Evolutionary conservation across 2,329 filamentous ascomycete genomes (phyloP), one percentile per base, ranked within the genome.

Genomic region (Penicillium palitans): DNA sequence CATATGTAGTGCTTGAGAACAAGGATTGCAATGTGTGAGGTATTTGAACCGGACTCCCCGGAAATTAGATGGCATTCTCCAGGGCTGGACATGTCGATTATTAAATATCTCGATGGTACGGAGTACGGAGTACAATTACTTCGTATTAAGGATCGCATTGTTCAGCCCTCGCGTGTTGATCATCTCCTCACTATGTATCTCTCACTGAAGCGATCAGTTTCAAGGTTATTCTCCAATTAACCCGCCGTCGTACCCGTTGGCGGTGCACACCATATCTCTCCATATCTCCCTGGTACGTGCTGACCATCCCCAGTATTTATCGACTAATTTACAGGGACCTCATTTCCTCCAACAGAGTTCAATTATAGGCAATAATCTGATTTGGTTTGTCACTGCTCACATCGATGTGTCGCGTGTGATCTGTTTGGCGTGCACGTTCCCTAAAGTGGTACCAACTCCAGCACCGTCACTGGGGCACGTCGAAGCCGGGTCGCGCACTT

Each of bases 161-260:
- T 21, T 24, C 19, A 15, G 15, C 12, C 6, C 19, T 15, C 19
- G 19, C 12, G 6, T 55, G 37, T 46, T 61, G 13, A 7, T 53
- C 33, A 21, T 41, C n/a, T 17, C 24, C 12, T 51, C n/a, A 41
- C 6, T 41, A 27, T 39, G 13, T 25, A 27, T 27, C 25, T 27
- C 3, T 49, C 33, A 48, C 42, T 17, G 19, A 55, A 55, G 61
- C 59, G 8, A 55, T 62, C 29, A 57, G 33, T 7, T 25, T 5
- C 5, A 25, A 25, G 25, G 25, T 25, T 66, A 64, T 45, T 55
- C 58, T 24, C 65, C 62, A 6, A 42, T 64, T n/a, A 60, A 65
- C 40, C 72, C 74, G 7, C 72, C 74, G 7, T 74, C 75, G 12
- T 78, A 76, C 64, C 74, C 75, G 4, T 59, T 78, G 46, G 75